These are phyloP conservation scores for Azolla pinnata DNA, from an alignment of 75 land plant genomes.

Conservation along the genomic window DNA sequence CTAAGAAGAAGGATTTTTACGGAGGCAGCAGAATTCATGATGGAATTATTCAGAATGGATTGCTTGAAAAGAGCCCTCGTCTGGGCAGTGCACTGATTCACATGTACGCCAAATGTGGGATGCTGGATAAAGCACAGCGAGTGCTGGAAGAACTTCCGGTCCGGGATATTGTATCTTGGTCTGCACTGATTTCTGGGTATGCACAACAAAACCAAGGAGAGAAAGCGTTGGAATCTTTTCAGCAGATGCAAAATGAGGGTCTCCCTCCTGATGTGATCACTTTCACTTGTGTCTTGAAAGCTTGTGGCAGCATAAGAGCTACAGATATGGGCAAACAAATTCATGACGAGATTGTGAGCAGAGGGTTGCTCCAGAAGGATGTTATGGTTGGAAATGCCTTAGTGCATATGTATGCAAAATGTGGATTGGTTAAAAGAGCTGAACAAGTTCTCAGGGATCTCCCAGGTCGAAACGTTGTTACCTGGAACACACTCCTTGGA, in stretches of 20 bases:
- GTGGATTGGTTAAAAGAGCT: constrained; percentile 13
- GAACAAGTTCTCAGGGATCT: constrained; percentile 5
- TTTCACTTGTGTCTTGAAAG: constrained; percentile 11
- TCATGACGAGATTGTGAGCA: constrained; percentile 6
- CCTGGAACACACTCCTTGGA: constrained; percentile 10
- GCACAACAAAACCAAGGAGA: background rate
- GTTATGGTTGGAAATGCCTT: background rate
- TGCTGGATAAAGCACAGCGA: constrained; percentile 2
- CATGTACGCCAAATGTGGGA: constrained; percentile 11
- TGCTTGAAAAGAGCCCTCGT: background rate
- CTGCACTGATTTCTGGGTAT: constrained; percentile 4
- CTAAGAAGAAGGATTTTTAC: background rate
- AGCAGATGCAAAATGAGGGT: constrained; percentile 5
- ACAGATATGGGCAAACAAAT: constrained; percentile 13
- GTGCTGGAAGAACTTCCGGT: constrained; percentile 2
- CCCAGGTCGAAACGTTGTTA: constrained; percentile 6
- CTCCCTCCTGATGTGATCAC: constrained; percentile 8
- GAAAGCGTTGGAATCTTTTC: constrained; percentile 7
- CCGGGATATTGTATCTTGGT: constrained; percentile 10
- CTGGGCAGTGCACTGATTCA: constrained; percentile 3
- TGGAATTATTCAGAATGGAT: background rate
- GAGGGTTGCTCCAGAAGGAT: constrained; percentile 5
- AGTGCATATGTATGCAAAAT: constrained; percentile 9
- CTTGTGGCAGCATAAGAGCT: constrained; percentile 5
- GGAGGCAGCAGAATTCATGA: background rate